phyloP scores from a whole-genome alignment of 2,329 filamentous ascomycete species.

The Colletotrichum viniferum region DNA sequence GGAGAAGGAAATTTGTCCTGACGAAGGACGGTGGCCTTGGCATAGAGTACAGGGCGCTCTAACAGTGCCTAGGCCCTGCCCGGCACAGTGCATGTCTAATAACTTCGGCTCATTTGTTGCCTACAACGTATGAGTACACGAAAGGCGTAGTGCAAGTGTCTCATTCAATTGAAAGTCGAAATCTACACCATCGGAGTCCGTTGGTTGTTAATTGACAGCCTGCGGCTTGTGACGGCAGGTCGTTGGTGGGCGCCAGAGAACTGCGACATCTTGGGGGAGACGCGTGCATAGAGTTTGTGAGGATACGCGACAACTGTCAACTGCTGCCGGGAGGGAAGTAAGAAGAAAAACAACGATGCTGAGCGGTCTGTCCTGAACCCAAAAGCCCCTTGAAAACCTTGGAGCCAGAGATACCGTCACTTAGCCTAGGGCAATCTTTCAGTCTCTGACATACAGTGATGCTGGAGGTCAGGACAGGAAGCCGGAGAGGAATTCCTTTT shows the following conservation, averaged over 20 bases:
- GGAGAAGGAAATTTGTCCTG: not conserved
- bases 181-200: too few relatives aligned
- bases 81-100: not conserved
- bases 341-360: not conserved
- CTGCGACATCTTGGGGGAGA: too few relatives aligned
- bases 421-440: not conserved
- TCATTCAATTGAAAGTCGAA: too few relatives aligned
- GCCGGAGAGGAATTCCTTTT: rapidly evolving
- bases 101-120: too few relatives aligned
- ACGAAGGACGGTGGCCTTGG: too few relatives aligned
- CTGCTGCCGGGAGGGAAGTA: rapidly evolving
- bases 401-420: not conserved
- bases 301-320: not conserved
- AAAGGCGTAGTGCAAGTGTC: too few relatives aligned
- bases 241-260: too few relatives aligned
- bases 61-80: not conserved
- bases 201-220: too few relatives aligned
- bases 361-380: not conserved
- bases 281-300: not conserved
- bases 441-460: not conserved
- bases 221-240: too few relatives aligned
- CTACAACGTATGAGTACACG: too few relatives aligned
- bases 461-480: not conserved
- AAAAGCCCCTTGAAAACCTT: not conserved
- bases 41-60: not conserved